These are phyloP conservation scores for Aureobasidium sp. DNA, from an alignment of 2,329 filamentous ascomycete genomes.

Conservation along the genomic window DNA sequence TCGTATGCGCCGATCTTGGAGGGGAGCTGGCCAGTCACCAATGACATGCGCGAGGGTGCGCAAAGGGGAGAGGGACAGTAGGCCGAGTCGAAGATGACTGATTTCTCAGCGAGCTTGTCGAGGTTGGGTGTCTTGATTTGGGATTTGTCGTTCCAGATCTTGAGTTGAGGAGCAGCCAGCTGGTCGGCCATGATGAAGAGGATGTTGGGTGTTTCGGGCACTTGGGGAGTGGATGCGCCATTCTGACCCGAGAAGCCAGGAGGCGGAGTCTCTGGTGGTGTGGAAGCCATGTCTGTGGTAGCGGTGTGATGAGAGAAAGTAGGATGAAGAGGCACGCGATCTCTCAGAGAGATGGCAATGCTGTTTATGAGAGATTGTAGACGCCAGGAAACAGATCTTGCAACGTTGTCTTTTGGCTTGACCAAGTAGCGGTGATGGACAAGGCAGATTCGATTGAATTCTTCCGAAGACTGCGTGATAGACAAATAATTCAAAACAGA, in stretches of 20 bases:
- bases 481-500: slow-evolving; percentile 1
- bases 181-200: slow-evolving; percentile 97
- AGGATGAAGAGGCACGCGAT: background rate
- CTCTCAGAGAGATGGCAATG: background rate
- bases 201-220: slow-evolving; percentile 56
- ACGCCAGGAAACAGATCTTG: background rate
- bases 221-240: slow-evolving; percentile 31
- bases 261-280: slow-evolving; percentile 30
- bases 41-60: slow-evolving; percentile 84
- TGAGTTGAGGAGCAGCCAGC: slow-evolving; percentile 79
- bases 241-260: slow-evolving; percentile 29
- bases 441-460: background rate
- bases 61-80: slow-evolving; percentile 93
- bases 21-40: slow-evolving; percentile 86
- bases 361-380: background rate
- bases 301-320: background rate
- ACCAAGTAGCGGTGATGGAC: background rate
- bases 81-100: slow-evolving; percentile 85
- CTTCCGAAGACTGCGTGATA: background rate
- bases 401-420: background rate
- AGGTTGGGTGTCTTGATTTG: slow-evolving; percentile 90
- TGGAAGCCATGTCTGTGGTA: slow-evolving; percentile 16
- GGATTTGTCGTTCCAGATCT: slow-evolving; percentile 82
- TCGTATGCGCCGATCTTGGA: slow-evolving; percentile 89
- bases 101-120: slow-evolving; percentile 68